Base-by-base conservation (phyloP, 306 rosid species). In the Comarum palustre region DNA sequence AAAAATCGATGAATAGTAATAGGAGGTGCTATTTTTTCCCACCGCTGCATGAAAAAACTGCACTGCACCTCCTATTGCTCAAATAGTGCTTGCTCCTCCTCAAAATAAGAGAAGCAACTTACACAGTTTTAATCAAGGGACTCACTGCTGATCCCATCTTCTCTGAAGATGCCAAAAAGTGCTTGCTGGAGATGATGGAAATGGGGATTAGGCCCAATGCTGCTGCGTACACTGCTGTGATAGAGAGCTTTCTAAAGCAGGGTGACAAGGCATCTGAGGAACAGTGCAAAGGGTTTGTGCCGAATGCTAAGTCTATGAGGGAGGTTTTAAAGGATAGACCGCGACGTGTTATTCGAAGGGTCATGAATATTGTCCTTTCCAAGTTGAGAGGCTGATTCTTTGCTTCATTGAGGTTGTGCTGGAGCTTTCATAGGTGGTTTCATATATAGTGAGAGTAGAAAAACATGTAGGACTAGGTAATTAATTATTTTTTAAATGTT, bases 191-290 rank as follows among this genome's bases (percentile, higher is more conserved):
- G 41, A 89, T 87, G 92, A 76, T 86, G 82, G 87, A 72, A 0
- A 92, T 79, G 66, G 96, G 91, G 20, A 84, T 84, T 87, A 62
- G 29, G n/a, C 96, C 96, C n/a, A 89, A 86, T 78, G 96, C 90
- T 4, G 65, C 73, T 51, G 81, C 84, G 0, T 92, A 89, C 32
- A 73, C 77, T 5, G 84, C 80, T 0, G 87, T 87, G 48, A 82
- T 92, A 51, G 91, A 86, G 83, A 87, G 79, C 1, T 72, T 91
- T 76, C 62, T 46, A 86, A 75, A 48, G 55, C 69, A 12, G 32
- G n/a, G 13, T 14, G 71, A 71, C 50, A 86, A 77, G 59, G 55
- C 63, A 4, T 24, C 58, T 2, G 64, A 25, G 51, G 90, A 65
- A 4, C 91, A 86, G 69, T 96, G 90, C 11, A 75, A 46, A 50